A percentile compares a stretch with the other conserved stretches of the same genome.
phyloP scores from a whole-genome alignment of 108 stramenopile species.

The Nitzschia palea region DNA sequence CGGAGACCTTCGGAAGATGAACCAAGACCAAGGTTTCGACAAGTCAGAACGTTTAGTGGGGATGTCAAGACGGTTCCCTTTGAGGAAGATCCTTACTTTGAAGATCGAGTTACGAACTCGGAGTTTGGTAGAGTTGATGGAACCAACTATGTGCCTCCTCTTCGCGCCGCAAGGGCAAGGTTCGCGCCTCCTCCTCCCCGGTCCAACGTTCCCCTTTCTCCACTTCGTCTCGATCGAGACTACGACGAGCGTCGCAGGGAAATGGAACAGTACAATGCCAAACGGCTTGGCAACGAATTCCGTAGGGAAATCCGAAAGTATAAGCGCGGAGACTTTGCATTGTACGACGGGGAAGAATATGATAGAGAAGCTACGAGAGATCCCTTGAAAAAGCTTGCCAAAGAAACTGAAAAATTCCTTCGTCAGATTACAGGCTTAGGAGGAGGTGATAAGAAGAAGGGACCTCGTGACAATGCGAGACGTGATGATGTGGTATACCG shows the following conservation, averaged over 20 bases:
- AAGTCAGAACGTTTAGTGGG: neutral
- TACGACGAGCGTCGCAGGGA: neutral
- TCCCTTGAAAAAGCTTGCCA: neutral
- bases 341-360: neutral
- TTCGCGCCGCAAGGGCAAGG: neutral
- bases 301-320: conserved; percentile 3
- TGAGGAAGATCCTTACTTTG: neutral
- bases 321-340: neutral
- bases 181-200: neutral
- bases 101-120: neutral
- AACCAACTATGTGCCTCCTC: neutral
- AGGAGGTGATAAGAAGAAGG: no score
- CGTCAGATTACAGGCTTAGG: neutral
- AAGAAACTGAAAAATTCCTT: neutral
- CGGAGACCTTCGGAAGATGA: neutral
- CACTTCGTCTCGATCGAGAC: neutral
- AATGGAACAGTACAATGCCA: neutral
- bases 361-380: neutral
- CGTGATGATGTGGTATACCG: no score
- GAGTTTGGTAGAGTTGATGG: neutral
- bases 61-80: neutral
- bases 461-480: no score
- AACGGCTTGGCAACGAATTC: neutral
- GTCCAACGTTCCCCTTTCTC: neutral
- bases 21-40: neutral